These are phyloP conservation scores for Nothomitra cinnamomea DNA, from an alignment of 2,329 filamentous ascomycete species.

Conservation along the genomic window DNA sequence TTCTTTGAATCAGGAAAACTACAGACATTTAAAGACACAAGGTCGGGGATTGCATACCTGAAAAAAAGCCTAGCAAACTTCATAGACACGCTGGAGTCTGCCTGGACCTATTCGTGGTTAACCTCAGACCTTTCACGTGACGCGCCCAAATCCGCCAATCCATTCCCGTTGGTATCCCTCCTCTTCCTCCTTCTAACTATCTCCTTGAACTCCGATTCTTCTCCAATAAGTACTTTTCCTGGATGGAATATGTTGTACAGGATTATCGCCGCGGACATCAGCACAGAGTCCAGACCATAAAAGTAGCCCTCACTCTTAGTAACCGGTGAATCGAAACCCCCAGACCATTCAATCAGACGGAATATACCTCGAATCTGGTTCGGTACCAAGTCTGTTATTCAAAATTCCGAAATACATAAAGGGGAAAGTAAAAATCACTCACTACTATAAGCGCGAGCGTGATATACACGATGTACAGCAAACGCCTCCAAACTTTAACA, in stretches of 20 bases:
- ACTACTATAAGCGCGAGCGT: conserved; percentile 27
- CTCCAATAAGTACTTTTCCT: conserved; percentile 28
- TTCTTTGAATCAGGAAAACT: too few relatives aligned
- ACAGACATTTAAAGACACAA: too few relatives aligned
- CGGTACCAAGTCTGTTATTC: neutral
- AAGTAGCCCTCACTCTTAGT: conserved; percentile 35
- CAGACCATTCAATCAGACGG: conserved; percentile 38
- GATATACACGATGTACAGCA: conserved; percentile 25
- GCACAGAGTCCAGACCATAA: conserved; percentile 34
- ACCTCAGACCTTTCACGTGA: too few relatives aligned
- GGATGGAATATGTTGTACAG: conserved; percentile 31
- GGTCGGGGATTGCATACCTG: too few relatives aligned
- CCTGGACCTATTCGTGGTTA: too few relatives aligned
- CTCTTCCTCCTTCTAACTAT: conserved; percentile 16
- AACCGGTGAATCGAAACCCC: conserved; percentile 25
- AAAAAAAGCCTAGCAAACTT: too few relatives aligned
- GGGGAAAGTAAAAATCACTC: neutral
- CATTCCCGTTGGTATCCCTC: too few relatives aligned
- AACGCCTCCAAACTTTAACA: conserved; percentile 11
- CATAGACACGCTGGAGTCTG: too few relatives aligned
- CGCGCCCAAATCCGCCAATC: too few relatives aligned
- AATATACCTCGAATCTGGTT: conserved; percentile 39
- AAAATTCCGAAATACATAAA: too few relatives aligned
- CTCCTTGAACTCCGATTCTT: conserved; percentile 28
- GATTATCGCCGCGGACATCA: conserved; percentile 33